Percentiles rank a stretch among this genome's conserved stretches.
Evolutionary conservation across 768 basidiomycete genomes (phyloP).

Genomic region (Pleurotus platypus): DNA sequence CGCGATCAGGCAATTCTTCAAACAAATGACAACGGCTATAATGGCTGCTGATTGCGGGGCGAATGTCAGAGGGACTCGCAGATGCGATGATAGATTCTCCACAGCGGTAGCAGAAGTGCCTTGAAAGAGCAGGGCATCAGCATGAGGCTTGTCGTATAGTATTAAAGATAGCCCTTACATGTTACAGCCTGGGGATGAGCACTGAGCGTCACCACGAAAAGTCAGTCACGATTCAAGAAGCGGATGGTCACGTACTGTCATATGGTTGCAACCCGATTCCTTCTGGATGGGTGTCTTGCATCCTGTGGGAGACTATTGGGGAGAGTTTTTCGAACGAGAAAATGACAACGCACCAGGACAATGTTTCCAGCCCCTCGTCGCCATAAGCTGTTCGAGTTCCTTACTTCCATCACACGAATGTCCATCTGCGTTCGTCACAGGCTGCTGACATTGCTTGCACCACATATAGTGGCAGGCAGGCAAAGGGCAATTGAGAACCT

Average conservation of each 20-base stretch:
- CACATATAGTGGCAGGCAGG: constrained; percentile 37
- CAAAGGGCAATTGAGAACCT: constrained; percentile 39
- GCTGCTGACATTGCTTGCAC: constrained; percentile 50
- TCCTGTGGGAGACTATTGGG: constrained; percentile 19
- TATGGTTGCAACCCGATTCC: constrained; percentile 53
- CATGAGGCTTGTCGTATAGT: not conserved
- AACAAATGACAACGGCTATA: constrained; percentile 11
- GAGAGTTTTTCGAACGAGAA: not conserved
- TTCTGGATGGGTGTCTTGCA: constrained; percentile 49
- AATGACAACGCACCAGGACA: constrained; percentile 34
- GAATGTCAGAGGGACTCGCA: not conserved
- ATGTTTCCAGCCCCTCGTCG: constrained; percentile 44
- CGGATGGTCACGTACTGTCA: constrained; percentile 38
- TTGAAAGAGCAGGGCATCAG: not conserved
- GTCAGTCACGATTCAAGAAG: not conserved
- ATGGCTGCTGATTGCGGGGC: not conserved
- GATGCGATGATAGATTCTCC: constrained; percentile 11
- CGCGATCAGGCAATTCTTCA: constrained; percentile 9
- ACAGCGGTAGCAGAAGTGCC: constrained; percentile 14
- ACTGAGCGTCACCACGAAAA: constrained; percentile 28
- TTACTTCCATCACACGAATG: constrained; percentile 51
- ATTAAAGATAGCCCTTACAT: constrained; percentile 20
- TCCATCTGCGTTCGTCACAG: constrained; percentile 24
- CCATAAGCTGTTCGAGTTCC: constrained; percentile 44
- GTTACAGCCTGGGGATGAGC: constrained; percentile 53